A percentile compares a stretch with the other conserved stretches of the same genome.
Evolutionary conservation across 257 asterid species (phyloP).

Genomic region (Plantago major): DNA sequence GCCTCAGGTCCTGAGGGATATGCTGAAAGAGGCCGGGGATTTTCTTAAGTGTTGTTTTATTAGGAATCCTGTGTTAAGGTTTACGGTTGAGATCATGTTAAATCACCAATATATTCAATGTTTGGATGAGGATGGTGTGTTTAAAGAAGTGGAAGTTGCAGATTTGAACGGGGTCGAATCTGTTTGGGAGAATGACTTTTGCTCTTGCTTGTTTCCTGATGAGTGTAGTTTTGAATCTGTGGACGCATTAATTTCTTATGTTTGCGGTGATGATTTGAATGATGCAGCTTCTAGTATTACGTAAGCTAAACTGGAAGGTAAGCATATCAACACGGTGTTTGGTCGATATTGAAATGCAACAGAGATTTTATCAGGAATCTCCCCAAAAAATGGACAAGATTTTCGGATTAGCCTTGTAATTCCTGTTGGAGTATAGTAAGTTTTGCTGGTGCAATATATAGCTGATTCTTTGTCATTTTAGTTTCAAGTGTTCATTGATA

Average conservation of each 20-base stretch:
- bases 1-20: slow-evolving; percentile 45
- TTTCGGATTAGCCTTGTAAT: slow-evolving; percentile 47
- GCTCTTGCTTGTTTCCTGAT: slow-evolving; percentile 21
- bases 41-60: slow-evolving; percentile 83
- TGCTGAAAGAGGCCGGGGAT: slow-evolving; percentile 62
- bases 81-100: slow-evolving; percentile 75
- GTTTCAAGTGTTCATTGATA: too few species aligned
- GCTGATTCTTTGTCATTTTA: background rate
- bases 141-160: slow-evolving; percentile 35
- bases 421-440: slow-evolving; percentile 50
- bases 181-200: slow-evolving; percentile 44
- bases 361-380: slow-evolving; percentile 25
- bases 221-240: slow-evolving; percentile 36
- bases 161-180: slow-evolving; percentile 49
- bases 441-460: slow-evolving; percentile 25
- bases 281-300: slow-evolving; percentile 33
- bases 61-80: slow-evolving; percentile 59
- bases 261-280: slow-evolving; percentile 58
- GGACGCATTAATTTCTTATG: slow-evolving; percentile 34
- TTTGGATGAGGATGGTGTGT: slow-evolving; percentile 32
- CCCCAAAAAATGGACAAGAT: slow-evolving; percentile 20
- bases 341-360: slow-evolving; percentile 22
- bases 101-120: slow-evolving; percentile 59
- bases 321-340: slow-evolving; percentile 23
- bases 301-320: slow-evolving; percentile 27